These are phyloP conservation scores for Colletotrichum tofieldiae DNA, from an alignment of 2,329 filamentous ascomycete genomes.

Conservation along the genomic window DNA sequence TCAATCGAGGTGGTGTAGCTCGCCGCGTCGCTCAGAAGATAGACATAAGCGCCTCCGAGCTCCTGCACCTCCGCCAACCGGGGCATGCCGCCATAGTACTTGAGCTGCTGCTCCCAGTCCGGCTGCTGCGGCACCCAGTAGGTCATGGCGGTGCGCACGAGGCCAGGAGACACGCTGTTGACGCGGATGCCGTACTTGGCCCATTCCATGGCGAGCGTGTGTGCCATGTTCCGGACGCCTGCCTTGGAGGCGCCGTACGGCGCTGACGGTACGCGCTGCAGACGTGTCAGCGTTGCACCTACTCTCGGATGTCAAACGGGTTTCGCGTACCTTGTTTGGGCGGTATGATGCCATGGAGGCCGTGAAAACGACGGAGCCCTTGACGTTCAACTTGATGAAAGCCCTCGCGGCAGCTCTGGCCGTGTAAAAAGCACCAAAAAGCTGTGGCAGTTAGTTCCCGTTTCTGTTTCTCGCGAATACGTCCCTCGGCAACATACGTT, in stretches of 20 bases:
- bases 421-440: slow-evolving; percentile 63
- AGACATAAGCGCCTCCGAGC: slow-evolving; percentile 71
- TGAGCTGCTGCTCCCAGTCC: slow-evolving; percentile 71
- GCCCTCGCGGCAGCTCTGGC: slow-evolving; percentile 62
- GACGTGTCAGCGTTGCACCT: neutral
- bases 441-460: slow-evolving; percentile 50
- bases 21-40: slow-evolving; percentile 68
- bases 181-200: slow-evolving; percentile 61
- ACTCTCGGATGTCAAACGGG: neutral
- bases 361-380: slow-evolving; percentile 61
- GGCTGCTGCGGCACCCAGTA: slow-evolving; percentile 66
- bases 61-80: slow-evolving; percentile 60
- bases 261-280: slow-evolving; percentile 63
- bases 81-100: slow-evolving; percentile 72
- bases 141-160: slow-evolving; percentile 62
- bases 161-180: slow-evolving; percentile 63
- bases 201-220: slow-evolving; percentile 64
- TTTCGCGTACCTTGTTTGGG: slow-evolving; percentile 56
- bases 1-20: slow-evolving; percentile 67
- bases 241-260: slow-evolving; percentile 64
- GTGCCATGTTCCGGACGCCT: slow-evolving; percentile 58
- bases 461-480: neutral
- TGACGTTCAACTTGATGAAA: slow-evolving; percentile 55
- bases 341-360: slow-evolving; percentile 65
- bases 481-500: slow-evolving; percentile 29